A percentile compares a stretch with the other conserved stretches of the same genome.
phyloP scores from a whole-genome alignment of 345 rosid genomes.

The rapeseed (Brassica napus) region Da-Ae NC_063442.1:33315501-33316000 shows the following conservation, averaged over 20 bases:
- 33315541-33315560: slow-evolving; percentile 1
- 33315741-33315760: neutral
- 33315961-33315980: neutral
- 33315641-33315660: slow-evolving; percentile 59
- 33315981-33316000: neutral
- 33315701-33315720: neutral
- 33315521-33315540: neutral
- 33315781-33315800: slow-evolving; percentile 78
- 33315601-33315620: slow-evolving; percentile 82
- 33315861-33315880: slow-evolving; percentile 71
- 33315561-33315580: neutral
- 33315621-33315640: slow-evolving; percentile 84
- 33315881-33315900: slow-evolving; percentile 18
- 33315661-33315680: slow-evolving; percentile 78
- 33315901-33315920: neutral
- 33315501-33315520: neutral
- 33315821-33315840: slow-evolving; percentile 93
- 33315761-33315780: slow-evolving; percentile 63
- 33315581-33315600: slow-evolving; percentile 60
- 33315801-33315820: slow-evolving; percentile 70
- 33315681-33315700: neutral
- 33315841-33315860: slow-evolving; percentile 68
- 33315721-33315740: neutral
- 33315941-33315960: slow-evolving; percentile 21
- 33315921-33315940: slow-evolving; percentile 11